Conservation (phyloP, 78 protist genomes). For the Planoprotostelium fungivorum region DNA sequence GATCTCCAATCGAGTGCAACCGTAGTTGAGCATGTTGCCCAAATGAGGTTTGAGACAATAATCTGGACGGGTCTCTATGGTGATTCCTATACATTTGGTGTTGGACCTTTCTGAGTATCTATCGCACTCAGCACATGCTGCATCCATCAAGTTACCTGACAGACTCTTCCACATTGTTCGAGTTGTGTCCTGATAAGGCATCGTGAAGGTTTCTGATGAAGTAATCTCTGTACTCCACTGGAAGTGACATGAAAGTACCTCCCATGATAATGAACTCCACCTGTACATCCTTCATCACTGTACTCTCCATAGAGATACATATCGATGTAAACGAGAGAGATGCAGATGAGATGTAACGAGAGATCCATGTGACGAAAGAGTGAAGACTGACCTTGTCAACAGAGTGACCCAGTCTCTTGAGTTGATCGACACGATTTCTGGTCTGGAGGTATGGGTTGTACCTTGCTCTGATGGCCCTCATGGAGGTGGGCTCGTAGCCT, state of each 20-base stretch:
- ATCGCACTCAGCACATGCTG: background rate
- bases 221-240: conserved; percentile 82
- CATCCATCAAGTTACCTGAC: conserved; percentile 20
- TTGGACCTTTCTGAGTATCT: conserved; percentile 70
- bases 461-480: conserved; percentile 96
- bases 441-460: conserved; percentile 92
- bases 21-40: conserved; percentile 69
- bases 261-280: conserved; percentile 97
- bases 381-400: conserved; percentile 63
- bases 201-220: conserved; percentile 92
- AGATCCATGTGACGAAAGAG: background rate
- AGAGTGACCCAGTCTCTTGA: conserved; percentile 86
- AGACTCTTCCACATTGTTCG: conserved; percentile 78
- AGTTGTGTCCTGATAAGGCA: conserved; percentile 90
- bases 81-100: conserved; percentile 89
- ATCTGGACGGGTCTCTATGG: conserved; percentile 98
- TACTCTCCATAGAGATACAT: too few relatives aligned
- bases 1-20: conserved; percentile 92
- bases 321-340: too few relatives aligned
- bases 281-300: background rate
- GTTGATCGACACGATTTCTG: conserved; percentile 82
- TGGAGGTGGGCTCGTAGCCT: conserved; percentile 96
- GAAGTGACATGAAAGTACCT: conserved; percentile 95
- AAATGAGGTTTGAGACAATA: conserved; percentile 87
- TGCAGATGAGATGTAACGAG: too few relatives aligned